Evolutionary conservation across 2,329 filamentous ascomycete genomes (phyloP), one percentile per base, ranked within the genome.

Genomic region (Pseudogymnoascus sp.): DNA sequence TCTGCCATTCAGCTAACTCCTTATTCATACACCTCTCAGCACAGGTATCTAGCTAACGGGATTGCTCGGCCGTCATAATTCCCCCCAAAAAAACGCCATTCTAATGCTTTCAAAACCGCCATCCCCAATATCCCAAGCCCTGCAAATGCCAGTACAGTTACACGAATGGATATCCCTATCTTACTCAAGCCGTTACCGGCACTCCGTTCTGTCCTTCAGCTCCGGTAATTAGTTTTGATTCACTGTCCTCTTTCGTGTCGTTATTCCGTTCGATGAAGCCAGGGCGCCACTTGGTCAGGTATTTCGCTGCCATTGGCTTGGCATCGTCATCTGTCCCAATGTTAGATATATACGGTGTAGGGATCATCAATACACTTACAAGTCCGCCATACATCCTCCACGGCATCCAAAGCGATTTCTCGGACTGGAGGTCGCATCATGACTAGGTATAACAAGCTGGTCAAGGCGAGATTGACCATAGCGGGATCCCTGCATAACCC

Each of bases 341-440:
- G 37, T 64, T 56, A 71, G 67, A 63, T 9, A 55, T 30, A 12
- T 26, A 34, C 63, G 38, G 59, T 58, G 39, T 38, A 58, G 39
- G 19, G 23, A 15, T 60, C 15, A 9, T 23, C 2, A 57, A n/a
- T 35, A 35, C 1, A 76, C 82, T 75, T 74, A 85, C 82, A 86
- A 62, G 85, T 83, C 13, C 77, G 74, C 82, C 84, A 88, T 62
- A 88, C 82, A 62, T 82, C 83, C 67, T 86, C 81, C 59, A 88
- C 80, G 1, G 81, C 80, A 67, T 87, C 83, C 48, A 88, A 74
- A 28, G 84, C 83, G 63, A 83, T 74, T 63, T 85, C 79, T 67
- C 82, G 79, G 19, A 82, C 80, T 2, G 85, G 85, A 48, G 85
- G 85, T 59, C 82, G 78, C 77, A 87, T 83, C 75, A 87, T 84